Percentiles rank a stretch among this genome's conserved stretches.
These are phyloP conservation scores for Pisolithus albus DNA, from an alignment of 768 basidiomycete genomes.

Conservation along the genomic window DNA sequence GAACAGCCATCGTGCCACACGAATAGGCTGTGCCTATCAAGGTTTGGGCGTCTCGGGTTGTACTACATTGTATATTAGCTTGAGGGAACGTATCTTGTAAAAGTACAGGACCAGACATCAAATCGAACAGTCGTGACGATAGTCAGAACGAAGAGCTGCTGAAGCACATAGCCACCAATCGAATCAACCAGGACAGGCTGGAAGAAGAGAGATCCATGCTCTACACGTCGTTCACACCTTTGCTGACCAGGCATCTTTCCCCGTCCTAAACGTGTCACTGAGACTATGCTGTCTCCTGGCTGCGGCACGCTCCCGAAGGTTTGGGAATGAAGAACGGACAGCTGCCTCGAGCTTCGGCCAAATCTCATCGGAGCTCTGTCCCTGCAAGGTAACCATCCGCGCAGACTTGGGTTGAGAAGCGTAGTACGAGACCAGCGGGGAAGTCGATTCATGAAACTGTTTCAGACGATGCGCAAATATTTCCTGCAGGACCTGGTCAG, in stretches of 20 bases:
- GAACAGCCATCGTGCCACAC: too few relatives aligned
- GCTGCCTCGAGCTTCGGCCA: slow-evolving; percentile 75
- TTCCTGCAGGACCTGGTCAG: slow-evolving; percentile 41
- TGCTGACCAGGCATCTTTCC: slow-evolving; percentile 9
- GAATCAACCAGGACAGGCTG: too few relatives aligned
- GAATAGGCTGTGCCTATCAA: too few relatives aligned
- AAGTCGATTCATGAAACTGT: slow-evolving; percentile 73
- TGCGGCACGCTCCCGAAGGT: slow-evolving; percentile 45
- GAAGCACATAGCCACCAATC: background rate
- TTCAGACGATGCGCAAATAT: slow-evolving; percentile 68
- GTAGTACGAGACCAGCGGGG: slow-evolving; percentile 76
- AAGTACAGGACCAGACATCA: background rate
- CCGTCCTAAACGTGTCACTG: slow-evolving; percentile 43
- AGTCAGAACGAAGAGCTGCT: background rate
- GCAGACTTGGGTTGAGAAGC: slow-evolving; percentile 33
- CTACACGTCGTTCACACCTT: slow-evolving; percentile 13
- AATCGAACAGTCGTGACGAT: too few relatives aligned
- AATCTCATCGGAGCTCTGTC: slow-evolving; percentile 80
- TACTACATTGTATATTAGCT: background rate
- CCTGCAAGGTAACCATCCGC: slow-evolving; percentile 52
- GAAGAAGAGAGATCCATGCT: slow-evolving; percentile 3
- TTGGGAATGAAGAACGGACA: slow-evolving; percentile 52
- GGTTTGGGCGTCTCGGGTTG: background rate
- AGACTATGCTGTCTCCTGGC: slow-evolving; percentile 45
- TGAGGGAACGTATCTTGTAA: slow-evolving; percentile 5